These are phyloP conservation scores for Prunus salicina DNA, from an alignment of 306 rosid genomes.

Conservation along the genomic window DNA sequence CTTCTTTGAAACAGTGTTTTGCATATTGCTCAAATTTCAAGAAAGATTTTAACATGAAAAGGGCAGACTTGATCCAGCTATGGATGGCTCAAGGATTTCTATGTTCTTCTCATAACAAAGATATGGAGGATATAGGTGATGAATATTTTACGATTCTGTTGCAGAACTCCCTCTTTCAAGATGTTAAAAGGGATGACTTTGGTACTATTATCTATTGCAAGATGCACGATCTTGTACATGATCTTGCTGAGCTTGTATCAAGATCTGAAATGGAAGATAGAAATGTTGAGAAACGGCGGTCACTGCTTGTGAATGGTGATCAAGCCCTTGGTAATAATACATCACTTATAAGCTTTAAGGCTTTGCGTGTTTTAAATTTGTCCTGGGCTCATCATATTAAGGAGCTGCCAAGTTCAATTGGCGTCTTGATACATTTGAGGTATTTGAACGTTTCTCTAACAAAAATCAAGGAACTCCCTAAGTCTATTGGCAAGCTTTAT, in stretches of 20 bases:
- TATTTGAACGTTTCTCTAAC: slow-evolving; percentile 9
- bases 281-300: background rate
- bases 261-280: background rate
- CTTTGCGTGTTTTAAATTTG: slow-evolving; percentile 8
- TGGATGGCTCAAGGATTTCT: slow-evolving; percentile 26
- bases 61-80: background rate
- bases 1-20: slow-evolving; percentile 22
- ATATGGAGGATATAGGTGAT: slow-evolving; percentile 13
- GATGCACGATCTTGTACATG: background rate
- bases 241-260: background rate
- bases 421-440: background rate
- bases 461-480: background rate
- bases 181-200: background rate
- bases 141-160: background rate
- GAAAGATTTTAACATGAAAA: background rate
- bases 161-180: background rate
- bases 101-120: background rate
- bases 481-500: background rate
- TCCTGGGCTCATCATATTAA: background rate
- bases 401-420: slow-evolving; percentile 9
- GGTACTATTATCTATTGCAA: background rate
- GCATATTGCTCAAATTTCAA: background rate
- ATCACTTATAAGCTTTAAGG: background rate
- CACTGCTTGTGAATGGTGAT: background rate
- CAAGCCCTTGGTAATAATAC: background rate